Base-by-base conservation (phyloP, 495 filamentous ascomycete genomes). In the Neurospora sp. region DNA sequence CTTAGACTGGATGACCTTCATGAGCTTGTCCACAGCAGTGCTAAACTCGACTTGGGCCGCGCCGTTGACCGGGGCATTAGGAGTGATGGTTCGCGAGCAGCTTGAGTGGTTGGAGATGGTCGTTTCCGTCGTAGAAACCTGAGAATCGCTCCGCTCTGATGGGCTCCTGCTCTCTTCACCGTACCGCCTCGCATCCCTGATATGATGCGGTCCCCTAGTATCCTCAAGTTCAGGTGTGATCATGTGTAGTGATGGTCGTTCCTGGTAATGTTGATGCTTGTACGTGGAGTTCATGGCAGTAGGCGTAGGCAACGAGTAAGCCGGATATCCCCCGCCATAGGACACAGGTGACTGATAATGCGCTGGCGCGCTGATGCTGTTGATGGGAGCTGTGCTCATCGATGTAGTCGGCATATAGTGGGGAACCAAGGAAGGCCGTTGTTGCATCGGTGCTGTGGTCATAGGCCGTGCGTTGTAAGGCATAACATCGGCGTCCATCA, bases 1-100 rank as follows among this genome's bases (percentile, higher is more conserved):
- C 74, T 93, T 93, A 37, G 91, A 84, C 79, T 98, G 94, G 59
- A 98, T 97, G 7, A 92, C 88, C 81, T 92, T 94, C 93, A 97
- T 96, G 46, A 98, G 81, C n/a, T 89, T 89, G 79, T 98, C 95
- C 61, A 98, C 90, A 69, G 92, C 88, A 1, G 94, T 98, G 40
- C 88, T 88, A 81, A 94, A 96, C 66, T 88, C 84, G 66, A 89
- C 77, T 22, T 90, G 78, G 8, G 74, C 46, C 9, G 76, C 70
- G 20, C 73, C 74, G 31, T 75, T 72, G 31, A 80, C 74, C 5
- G 78, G 74, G 3, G 73, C 68, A 48, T 80, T 82, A 27, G 75
- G 70, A 10, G 73, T 71, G 69, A 82, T 75, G 9, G 72, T 76
- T 74, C 78, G 81, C 2, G 75, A 48, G 22, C 70, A 73, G 40